phyloP scores from a whole-genome alignment of 139 green algal genomes.

The Chlorella sorokiniana region DNA sequence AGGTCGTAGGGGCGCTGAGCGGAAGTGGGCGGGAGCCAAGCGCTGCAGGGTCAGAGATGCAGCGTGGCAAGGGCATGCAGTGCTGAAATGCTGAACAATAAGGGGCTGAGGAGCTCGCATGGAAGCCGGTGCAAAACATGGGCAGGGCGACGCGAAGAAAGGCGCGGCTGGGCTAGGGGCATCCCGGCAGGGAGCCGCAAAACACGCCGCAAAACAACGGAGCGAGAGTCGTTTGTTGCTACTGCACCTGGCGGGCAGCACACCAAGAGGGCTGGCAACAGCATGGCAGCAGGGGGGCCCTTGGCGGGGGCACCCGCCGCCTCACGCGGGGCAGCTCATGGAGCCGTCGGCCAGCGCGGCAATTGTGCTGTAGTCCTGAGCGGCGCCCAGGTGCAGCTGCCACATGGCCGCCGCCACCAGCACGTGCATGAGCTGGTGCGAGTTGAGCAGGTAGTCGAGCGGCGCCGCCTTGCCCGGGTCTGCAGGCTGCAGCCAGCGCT shows the following conservation, averaged over 20 bases:
- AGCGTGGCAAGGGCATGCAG: too few species aligned
- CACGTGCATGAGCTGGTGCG: constrained; percentile 62
- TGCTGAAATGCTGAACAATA: neutral
- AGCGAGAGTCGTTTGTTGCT: too few species aligned
- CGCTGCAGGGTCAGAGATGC: too few species aligned
- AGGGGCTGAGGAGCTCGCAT: neutral
- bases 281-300: too few species aligned
- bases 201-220: too few species aligned
- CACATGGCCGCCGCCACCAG: constrained; percentile 49
- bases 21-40: too few species aligned
- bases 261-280: neutral
- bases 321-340: neutral
- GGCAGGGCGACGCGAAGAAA: too few species aligned
- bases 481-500: constrained; percentile 43
- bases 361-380: constrained; percentile 12
- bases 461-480: neutral
- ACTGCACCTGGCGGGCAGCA: neutral
- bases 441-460: constrained; percentile 58
- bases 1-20: too few species aligned
- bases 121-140: neutral
- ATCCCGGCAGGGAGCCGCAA: too few species aligned
- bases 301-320: too few species aligned
- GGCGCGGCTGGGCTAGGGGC: too few species aligned
- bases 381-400: constrained; percentile 40
- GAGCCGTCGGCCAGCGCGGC: neutral